Evolutionary conservation across 1,139 yeast species (phyloP).

Genomic region (Geotrichum bryndzae): DNA sequence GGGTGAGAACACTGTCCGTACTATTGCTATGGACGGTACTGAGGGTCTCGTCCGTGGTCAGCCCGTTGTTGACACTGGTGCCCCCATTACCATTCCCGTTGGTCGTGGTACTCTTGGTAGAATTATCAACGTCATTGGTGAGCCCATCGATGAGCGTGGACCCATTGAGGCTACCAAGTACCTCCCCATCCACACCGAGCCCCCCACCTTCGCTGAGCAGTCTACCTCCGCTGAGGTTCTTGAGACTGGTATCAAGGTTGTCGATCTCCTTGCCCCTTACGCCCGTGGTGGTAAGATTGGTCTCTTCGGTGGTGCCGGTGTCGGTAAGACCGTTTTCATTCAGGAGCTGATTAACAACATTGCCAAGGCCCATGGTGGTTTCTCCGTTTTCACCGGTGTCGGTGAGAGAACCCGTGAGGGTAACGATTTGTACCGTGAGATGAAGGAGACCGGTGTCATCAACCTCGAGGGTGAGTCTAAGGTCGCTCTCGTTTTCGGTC

Average conservation of each 20-base stretch:
- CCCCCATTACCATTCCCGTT: conserved; percentile 98
- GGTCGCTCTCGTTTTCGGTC: conserved; percentile 99
- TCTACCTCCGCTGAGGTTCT: conserved; percentile 96
- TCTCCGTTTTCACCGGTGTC: conserved; percentile 99
- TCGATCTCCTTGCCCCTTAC: conserved; percentile 97
- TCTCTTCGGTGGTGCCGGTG: conserved; percentile 99
- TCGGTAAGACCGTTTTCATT: conserved; percentile 99
- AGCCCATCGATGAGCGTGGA: conserved; percentile 99
- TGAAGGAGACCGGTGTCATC: conserved; percentile 99
- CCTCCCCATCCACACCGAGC: conserved; percentile 98
- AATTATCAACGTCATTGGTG: conserved; percentile 97
- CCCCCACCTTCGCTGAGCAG: conserved; percentile 94
- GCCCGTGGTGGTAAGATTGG: conserved; percentile 99
- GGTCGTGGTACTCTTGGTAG: conserved; percentile 99
- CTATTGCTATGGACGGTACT: conserved; percentile 99
- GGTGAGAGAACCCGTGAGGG: conserved; percentile 99
- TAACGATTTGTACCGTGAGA: conserved; percentile 99
- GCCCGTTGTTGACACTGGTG: conserved; percentile 86
- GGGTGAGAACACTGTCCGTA: conserved; percentile 99
- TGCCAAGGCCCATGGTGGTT: conserved; percentile 99
- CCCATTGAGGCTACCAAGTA: conserved; percentile 87
- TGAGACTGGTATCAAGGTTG: conserved; percentile 99
- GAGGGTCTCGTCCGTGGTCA: conserved; percentile 99
- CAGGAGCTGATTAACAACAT: conserved; percentile 99
- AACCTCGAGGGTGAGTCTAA: conserved; percentile 99